A percentile compares a stretch with the other conserved stretches of the same genome.
Conservation (phyloP, 2,329 filamentous ascomycete species). For the Xylaria sp. region DNA sequence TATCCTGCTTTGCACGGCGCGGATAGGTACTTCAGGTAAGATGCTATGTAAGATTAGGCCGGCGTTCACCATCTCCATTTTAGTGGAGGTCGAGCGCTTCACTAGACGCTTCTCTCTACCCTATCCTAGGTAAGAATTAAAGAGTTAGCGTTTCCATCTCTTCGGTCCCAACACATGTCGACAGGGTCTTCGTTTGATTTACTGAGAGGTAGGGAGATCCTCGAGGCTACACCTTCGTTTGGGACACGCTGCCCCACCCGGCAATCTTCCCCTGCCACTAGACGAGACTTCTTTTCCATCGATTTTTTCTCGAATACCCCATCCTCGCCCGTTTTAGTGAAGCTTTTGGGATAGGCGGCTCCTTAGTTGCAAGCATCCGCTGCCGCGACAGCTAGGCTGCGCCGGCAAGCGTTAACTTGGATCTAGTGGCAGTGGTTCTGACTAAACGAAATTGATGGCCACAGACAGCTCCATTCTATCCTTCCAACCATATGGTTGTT, state of each 20-base stretch:
- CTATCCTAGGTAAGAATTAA: constrained; percentile 12
- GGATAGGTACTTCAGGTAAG: neutral
- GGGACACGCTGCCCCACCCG: constrained; percentile 28
- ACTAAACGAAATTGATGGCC: constrained; percentile 24
- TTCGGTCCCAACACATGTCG: constrained; percentile 25
- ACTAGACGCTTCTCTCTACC: too few relatives aligned
- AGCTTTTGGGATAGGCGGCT: constrained; percentile 15
- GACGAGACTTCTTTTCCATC: constrained; percentile 36
- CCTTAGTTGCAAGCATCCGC: constrained; percentile 21
- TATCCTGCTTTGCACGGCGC: too few relatives aligned
- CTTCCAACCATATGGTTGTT: neutral
- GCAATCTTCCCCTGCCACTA: constrained; percentile 42
- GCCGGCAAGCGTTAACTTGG: constrained; percentile 15
- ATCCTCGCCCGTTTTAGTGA: constrained; percentile 18
- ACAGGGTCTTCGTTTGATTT: constrained; percentile 29
- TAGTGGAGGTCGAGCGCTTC: too few relatives aligned
- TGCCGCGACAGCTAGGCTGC: constrained; percentile 28
- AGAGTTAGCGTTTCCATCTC: constrained; percentile 15
- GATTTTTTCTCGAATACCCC: constrained; percentile 45
- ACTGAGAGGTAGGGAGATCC: constrained; percentile 41
- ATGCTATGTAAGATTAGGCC: neutral
- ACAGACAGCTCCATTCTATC: constrained; percentile 1
- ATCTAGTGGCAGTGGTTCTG: constrained; percentile 16
- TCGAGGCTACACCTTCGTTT: constrained; percentile 31
- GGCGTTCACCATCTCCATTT: constrained; percentile 2